Evolutionary conservation across 2,329 filamentous ascomycete species (phyloP).

Genomic region (Fonsecaea nubica): DNA sequence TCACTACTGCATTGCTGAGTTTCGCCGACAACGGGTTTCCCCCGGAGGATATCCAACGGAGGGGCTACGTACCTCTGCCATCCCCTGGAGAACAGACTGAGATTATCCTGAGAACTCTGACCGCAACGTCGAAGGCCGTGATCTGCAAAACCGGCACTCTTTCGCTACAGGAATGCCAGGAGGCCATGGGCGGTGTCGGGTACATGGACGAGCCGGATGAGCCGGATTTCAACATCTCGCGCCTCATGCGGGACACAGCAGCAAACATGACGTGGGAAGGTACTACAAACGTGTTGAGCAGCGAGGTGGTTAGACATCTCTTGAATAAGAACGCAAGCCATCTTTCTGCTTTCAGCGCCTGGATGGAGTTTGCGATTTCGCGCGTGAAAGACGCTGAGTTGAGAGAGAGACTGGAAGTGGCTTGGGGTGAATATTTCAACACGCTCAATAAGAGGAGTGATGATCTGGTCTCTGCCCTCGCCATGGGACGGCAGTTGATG

Average conservation of each 20-base stretch:
- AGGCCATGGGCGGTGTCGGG: conserved; percentile 49
- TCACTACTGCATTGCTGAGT: conserved; percentile 40
- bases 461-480: conserved; percentile 36
- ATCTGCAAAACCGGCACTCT: conserved; percentile 45
- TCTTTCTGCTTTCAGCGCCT: conserved; percentile 44
- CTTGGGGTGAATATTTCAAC: conserved; percentile 20
- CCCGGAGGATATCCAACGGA: conserved; percentile 11
- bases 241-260: conserved; percentile 68
- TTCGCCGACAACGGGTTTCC: conserved; percentile 37
- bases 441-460: conserved; percentile 19
- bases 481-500: conserved; percentile 43
- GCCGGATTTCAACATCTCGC: conserved; percentile 69
- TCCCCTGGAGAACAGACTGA: conserved; percentile 24
- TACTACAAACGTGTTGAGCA: conserved; percentile 72
- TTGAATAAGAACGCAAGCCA: conserved; percentile 36
- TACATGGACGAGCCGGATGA: conserved; percentile 54
- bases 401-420: conserved; percentile 17
- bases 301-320: conserved; percentile 53
- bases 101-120: conserved; percentile 29
- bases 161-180: conserved; percentile 49
- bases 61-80: conserved; percentile 27
- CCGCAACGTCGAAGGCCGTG: conserved; percentile 45
- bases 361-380: conserved; percentile 56
- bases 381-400: conserved; percentile 29
- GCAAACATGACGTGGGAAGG: conserved; percentile 68